Evolutionary conservation across 257 asterid species (phyloP).

Genomic region (Rehmannia glutinosa): DNA sequence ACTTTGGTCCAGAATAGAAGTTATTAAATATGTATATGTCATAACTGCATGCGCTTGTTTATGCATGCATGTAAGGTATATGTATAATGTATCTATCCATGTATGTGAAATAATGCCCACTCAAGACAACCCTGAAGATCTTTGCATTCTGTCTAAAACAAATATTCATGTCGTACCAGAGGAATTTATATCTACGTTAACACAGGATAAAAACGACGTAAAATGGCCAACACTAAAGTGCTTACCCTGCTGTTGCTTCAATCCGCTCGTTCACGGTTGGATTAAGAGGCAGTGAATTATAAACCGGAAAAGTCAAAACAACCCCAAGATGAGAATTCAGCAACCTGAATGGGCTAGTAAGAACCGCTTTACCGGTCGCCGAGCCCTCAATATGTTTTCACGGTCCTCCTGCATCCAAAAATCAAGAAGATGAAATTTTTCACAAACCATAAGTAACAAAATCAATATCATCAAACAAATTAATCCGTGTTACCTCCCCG

Average conservation of each 20-base stretch:
- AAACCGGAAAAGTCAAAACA: slow-evolving; percentile 90
- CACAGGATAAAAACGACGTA: too few relatives aligned
- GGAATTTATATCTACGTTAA: too few relatives aligned
- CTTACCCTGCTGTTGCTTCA: slow-evolving; percentile 83
- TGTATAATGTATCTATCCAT: too few relatives aligned
- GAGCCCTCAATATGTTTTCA: slow-evolving; percentile 85
- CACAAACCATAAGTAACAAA: background rate
- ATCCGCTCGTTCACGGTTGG: slow-evolving; percentile 71
- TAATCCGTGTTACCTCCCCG: slow-evolving; percentile 73
- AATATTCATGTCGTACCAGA: too few relatives aligned
- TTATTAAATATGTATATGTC: too few relatives aligned
- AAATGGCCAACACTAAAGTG: slow-evolving; percentile 6
- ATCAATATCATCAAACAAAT: background rate
- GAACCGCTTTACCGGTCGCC: slow-evolving; percentile 94
- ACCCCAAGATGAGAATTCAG: slow-evolving; percentile 87
- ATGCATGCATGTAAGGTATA: too few relatives aligned
- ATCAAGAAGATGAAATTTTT: background rate
- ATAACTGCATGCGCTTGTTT: too few relatives aligned
- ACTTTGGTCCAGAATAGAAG: too few relatives aligned
- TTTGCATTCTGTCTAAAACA: too few relatives aligned
- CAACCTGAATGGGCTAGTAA: slow-evolving; percentile 83
- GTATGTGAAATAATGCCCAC: too few relatives aligned
- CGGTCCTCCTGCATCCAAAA: slow-evolving; percentile 75
- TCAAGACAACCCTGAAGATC: too few relatives aligned
- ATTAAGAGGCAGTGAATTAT: slow-evolving; percentile 54